A percentile compares a stretch with the other conserved stretches of the same genome.
Conservation (phyloP, 2,329 filamentous ascomycete species). For the Ceratocystis diversiconidia region DNA sequence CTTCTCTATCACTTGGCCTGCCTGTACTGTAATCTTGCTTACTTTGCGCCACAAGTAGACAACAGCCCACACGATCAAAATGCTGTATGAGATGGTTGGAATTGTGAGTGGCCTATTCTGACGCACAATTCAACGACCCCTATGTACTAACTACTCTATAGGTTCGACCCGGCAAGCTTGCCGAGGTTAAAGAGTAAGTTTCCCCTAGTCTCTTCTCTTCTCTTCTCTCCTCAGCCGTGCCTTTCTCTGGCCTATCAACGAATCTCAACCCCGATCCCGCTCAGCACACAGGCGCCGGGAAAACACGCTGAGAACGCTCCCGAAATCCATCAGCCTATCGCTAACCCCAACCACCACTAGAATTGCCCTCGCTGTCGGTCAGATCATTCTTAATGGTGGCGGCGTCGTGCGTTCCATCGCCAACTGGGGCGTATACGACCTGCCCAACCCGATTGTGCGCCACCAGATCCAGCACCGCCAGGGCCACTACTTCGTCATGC, state of each 20-base stretch:
- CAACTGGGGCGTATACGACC: constrained; percentile 88
- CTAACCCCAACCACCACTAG: constrained; percentile 31
- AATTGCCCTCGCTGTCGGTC: constrained; percentile 75
- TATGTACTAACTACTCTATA: constrained; percentile 27
- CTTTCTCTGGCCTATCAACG: neutral
- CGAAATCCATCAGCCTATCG: too few species aligned
- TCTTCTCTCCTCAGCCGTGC: neutral
- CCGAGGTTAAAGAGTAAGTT: constrained; percentile 86
- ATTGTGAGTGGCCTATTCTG: constrained; percentile 51
- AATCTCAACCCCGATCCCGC: constrained; percentile 12
- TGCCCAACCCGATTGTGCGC: constrained; percentile 64
- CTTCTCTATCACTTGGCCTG: neutral
- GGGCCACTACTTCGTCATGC: constrained; percentile 96
- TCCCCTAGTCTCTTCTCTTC: constrained; percentile 12
- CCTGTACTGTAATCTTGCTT: neutral
- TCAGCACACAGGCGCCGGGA: too few species aligned
- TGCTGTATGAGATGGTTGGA: constrained; percentile 97
- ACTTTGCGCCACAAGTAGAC: neutral
- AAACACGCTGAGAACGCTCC: too few species aligned
- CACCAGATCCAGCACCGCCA: constrained; percentile 71
- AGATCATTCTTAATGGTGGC: constrained; percentile 64
- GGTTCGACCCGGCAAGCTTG: constrained; percentile 82
- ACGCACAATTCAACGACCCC: constrained; percentile 13
- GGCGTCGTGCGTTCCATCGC: constrained; percentile 84
- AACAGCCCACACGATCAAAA: constrained; percentile 30